Conservation (phyloP, 2,329 filamentous ascomycete genomes). For the Fusarium musae region DNA sequence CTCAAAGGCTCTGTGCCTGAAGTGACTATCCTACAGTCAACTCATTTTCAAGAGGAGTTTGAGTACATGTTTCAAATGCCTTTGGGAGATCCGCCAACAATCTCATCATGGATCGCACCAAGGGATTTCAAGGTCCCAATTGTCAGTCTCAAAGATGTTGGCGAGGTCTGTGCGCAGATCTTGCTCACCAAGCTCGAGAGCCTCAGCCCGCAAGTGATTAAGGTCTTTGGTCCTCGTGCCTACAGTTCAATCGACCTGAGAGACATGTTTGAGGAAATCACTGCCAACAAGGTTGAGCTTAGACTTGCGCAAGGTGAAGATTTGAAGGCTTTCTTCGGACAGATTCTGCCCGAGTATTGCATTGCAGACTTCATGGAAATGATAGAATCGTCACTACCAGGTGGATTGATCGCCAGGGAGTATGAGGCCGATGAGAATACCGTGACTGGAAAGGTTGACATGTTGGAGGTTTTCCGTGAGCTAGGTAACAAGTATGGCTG, state of each 20-base stretch:
- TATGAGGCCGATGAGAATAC: conserved; percentile 38
- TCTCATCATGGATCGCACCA: conserved; percentile 43
- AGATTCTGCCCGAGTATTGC: conserved; percentile 32
- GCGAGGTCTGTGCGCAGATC: conserved; percentile 34
- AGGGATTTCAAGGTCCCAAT: conserved; percentile 45
- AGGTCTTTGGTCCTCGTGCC: conserved; percentile 43
- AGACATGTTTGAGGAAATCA: conserved; percentile 40
- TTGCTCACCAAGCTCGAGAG: conserved; percentile 26
- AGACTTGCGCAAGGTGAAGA: conserved; percentile 34
- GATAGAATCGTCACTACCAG: conserved; percentile 40
- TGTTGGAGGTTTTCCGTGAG: conserved; percentile 37
- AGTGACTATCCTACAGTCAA: conserved; percentile 34
- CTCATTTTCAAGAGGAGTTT: conserved; percentile 39
- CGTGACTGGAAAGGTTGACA: conserved; percentile 36
- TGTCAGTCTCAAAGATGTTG: conserved; percentile 47
- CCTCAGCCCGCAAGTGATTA: conserved; percentile 20
- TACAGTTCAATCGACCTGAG: conserved; percentile 46
- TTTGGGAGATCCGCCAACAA: conserved; percentile 28
- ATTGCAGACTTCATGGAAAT: conserved; percentile 45
- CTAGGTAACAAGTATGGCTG: neutral
- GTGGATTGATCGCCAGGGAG: conserved; percentile 42
- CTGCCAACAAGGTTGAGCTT: conserved; percentile 37
- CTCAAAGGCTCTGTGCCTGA: conserved; percentile 23
- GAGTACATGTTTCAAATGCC: conserved; percentile 28
- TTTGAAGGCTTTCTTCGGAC: conserved; percentile 37